Evolutionary conservation across 768 basidiomycete genomes (phyloP).

Genomic region (Porpolomopsis calyptriformis): DNA sequence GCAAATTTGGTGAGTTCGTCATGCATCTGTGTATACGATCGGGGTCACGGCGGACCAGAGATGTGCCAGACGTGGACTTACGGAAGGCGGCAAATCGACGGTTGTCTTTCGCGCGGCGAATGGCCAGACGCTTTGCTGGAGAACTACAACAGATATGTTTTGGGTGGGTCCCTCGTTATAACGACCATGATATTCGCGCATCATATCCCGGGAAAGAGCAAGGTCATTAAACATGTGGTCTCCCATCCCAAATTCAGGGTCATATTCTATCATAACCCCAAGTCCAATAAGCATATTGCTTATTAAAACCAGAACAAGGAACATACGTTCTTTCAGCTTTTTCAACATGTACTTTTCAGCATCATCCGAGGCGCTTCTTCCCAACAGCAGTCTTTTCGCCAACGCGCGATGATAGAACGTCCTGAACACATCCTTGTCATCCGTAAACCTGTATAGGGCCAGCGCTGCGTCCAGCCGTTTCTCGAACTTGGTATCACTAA

Average conservation of each 20-base stretch:
- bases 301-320: not conserved
- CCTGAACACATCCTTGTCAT: slow-evolving; percentile 90
- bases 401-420: slow-evolving; percentile 83
- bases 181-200: slow-evolving; percentile 53
- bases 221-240: slow-evolving; percentile 95
- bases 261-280: slow-evolving; percentile 53
- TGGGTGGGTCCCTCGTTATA: slow-evolving; percentile 28
- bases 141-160: slow-evolving; percentile 64
- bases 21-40: slow-evolving; percentile 49
- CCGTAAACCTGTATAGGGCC: slow-evolving; percentile 72
- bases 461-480: slow-evolving; percentile 54
- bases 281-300: slow-evolving; percentile 2
- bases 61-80: slow-evolving; percentile 20
- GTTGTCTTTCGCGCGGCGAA: slow-evolving; percentile 44
- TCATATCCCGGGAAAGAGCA: slow-evolving; percentile 60
- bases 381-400: slow-evolving; percentile 80
- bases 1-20: slow-evolving; percentile 50
- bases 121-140: slow-evolving; percentile 88
- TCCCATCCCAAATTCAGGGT: slow-evolving; percentile 89
- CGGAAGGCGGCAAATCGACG: slow-evolving; percentile 43
- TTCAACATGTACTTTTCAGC: slow-evolving; percentile 77
- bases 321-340: slow-evolving; percentile 67
- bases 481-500: slow-evolving; percentile 54
- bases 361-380: slow-evolving; percentile 76
- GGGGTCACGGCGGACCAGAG: not conserved